Evolutionary conservation across 1,284 basidiomycete genomes (phyloP), one percentile per base, ranked within the genome.

Genomic region (Microbotryomycetes sp.): DNA sequence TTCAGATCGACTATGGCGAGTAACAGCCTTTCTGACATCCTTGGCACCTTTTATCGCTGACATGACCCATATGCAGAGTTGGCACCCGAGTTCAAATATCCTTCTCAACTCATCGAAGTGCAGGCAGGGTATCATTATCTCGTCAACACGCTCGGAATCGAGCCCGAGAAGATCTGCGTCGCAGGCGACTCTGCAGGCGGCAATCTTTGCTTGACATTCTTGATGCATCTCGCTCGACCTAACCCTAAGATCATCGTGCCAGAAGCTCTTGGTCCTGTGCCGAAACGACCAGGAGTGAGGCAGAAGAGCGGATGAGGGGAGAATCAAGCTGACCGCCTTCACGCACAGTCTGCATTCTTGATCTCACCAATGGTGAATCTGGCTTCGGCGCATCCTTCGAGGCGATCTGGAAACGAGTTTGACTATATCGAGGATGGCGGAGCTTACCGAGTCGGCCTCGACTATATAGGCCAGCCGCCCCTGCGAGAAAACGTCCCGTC

Each of bases 151-250:
- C 65, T 80, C 5, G 76, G 78, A 0, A 78, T 82, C 60, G 73
- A 74, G 1, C 78, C 81, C n/a, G 77, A 77, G 61, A 83, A 84
- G 69, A 81, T 88, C 55, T 72, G 85, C 30, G 70, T 88, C 27
- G 79, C 81, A 6, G 86, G 86, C 21, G 86, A 88, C 71, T 83
- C 81, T 47, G 85, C 86, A 0, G 87, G 87, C 3, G 86, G 84
- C 0, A 86, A 87, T 70, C 76, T 87, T 3, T 82, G 53, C 5
- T 29, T 62, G 15, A 52, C 54, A n/a, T 52, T 64, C 31, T 24
- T 61, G 16, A 55, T 64, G 11, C 62, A 64, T 49, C 52, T 64
- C 5, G 62, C 56, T 23, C 29, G 62, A 13, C 62, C 59, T 3
- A 57, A 57, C 16, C 16, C 23, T 6, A 52, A 57, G 45, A 60